A percentile compares a stretch with the other conserved stretches of the same genome.
Conservation (phyloP, 306 rosid species). For the Purshia tridentata region DNA sequence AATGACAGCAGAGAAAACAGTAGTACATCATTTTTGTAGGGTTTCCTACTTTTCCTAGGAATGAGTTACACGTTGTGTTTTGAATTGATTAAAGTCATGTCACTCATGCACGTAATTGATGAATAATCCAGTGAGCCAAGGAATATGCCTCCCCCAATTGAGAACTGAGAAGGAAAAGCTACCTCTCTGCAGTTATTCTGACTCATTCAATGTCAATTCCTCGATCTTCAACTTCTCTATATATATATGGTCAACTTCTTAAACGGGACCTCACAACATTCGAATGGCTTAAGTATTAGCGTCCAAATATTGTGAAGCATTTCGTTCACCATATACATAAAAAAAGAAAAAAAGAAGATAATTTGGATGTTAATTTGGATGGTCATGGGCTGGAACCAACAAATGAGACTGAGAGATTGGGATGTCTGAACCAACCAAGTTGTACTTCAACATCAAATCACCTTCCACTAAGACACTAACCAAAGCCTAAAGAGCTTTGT, state of each 20-base stretch:
- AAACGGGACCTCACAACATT: too few species aligned
- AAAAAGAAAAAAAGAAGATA: background rate
- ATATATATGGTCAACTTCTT: too few species aligned
- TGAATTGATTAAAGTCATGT: background rate
- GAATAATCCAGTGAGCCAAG: background rate
- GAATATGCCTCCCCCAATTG: background rate
- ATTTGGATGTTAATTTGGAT: constrained; percentile 26
- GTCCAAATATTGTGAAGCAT: too few species aligned
- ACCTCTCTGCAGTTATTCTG: too few species aligned
- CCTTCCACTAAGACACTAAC: background rate
- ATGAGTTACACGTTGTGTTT: background rate
- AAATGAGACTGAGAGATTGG: constrained; percentile 23
- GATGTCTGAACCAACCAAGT: background rate
- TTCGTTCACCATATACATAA: background rate
- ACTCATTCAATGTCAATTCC: too few species aligned
- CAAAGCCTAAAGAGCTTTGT: constrained; percentile 2
- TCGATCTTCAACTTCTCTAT: too few species aligned
- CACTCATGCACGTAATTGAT: too few species aligned
- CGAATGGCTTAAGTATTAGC: too few species aligned
- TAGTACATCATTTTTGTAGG: background rate
- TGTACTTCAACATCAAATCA: constrained; percentile 7
- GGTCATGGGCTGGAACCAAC: constrained; percentile 25
- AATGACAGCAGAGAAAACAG: too few species aligned
- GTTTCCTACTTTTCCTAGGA: background rate
- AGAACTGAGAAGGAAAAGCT: too few species aligned